Evolutionary conservation across 2,329 filamentous ascomycete species (phyloP).

Genomic region (Orbilia blumenaviensis): DNA sequence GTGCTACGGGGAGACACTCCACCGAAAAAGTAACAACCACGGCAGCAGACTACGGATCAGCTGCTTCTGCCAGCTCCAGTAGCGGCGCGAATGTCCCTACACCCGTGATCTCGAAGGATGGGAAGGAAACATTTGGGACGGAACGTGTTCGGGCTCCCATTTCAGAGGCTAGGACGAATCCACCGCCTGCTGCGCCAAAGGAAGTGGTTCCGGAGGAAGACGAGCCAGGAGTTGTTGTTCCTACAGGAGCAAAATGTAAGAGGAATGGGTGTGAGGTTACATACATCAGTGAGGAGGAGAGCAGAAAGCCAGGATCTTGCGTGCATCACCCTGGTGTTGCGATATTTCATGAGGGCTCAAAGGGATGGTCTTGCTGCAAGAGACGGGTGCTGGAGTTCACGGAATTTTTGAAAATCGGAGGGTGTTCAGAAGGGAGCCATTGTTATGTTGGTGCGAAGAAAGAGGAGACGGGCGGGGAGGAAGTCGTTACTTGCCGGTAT

Average conservation of each 20-base stretch:
- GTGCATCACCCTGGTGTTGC: conserved; percentile 88
- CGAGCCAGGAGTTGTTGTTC: conserved; percentile 77
- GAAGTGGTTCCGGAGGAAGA: conserved; percentile 80
- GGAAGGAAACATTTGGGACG: conserved; percentile 63
- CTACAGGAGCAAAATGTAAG: conserved; percentile 78
- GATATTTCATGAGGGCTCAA: conserved; percentile 95
- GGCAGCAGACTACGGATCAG: conserved; percentile 68
- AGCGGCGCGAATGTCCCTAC: conserved; percentile 34
- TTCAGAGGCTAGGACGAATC: conserved; percentile 60
- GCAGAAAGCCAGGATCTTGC: conserved; percentile 77
- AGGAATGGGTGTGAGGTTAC: conserved; percentile 75
- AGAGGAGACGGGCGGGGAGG: conserved; percentile 61
- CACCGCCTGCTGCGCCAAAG: conserved; percentile 69
- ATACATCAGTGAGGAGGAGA: conserved; percentile 69
- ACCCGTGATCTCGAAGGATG: conserved; percentile 62
- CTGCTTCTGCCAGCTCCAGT: conserved; percentile 61
- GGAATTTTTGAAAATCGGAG: conserved; percentile 94
- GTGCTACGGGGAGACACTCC: conserved; percentile 91
- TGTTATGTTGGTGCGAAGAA: conserved; percentile 82
- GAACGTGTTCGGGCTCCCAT: conserved; percentile 56
- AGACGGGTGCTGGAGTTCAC: conserved; percentile 94
- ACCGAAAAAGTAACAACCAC: conserved; percentile 76
- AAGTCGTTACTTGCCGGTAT: conserved; percentile 71
- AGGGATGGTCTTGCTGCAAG: conserved; percentile 98
- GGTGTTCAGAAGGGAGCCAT: conserved; percentile 84